Evolutionary conservation across 2,329 filamentous ascomycete genomes (phyloP), one percentile per base, ranked within the genome.

Genomic region (Pestalotiopsis sp.): DNA sequence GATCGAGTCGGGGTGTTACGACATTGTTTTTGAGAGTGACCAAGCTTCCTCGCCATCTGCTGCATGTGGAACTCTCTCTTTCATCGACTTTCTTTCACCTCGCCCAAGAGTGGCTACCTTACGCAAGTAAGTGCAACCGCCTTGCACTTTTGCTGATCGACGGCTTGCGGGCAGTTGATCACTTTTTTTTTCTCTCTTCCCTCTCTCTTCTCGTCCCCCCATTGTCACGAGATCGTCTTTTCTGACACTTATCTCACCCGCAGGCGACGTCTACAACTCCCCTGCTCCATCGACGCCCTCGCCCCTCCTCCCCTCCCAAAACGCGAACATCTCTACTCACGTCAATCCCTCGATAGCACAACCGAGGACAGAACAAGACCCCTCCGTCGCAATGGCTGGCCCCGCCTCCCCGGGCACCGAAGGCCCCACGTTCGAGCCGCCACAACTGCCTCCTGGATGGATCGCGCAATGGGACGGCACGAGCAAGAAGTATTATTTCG

Each of bases 401-500:
- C 84, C 87, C 76, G 83, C 84, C 74, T 89, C 87, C 73, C 87
- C 88, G 71, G 83, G 84, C 79, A 84, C 85, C 79, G 86, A 88
- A 76, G 88, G 87, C 75, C 88, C 88, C 73, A 86, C 86, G 75
- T 89, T 84, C 73, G 75, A 76, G 68, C 90, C 90, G 72, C 90
- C 90, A 62, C 82, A 83, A 61, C 84, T 91, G 66, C 90, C 90
- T 64, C 81, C 87, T 13, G 90, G 90, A 75, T 92, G 90, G 90
- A 91, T 91, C 75, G 89, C 89, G 69, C 90, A 92, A 81, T 92
- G 90, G 90, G 90, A 92, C 76, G 87, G 85, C 71, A 77, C 84
- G 68, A 89, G 85, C 78, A 87, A 84, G 78, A 91, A 91, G 78
- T 92, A 91, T 78, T 92, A 92, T 79, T 92, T 89, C 78, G 91